phyloP scores from a whole-genome alignment of 306 rosid species.

The Trifolium pratense region DNA sequence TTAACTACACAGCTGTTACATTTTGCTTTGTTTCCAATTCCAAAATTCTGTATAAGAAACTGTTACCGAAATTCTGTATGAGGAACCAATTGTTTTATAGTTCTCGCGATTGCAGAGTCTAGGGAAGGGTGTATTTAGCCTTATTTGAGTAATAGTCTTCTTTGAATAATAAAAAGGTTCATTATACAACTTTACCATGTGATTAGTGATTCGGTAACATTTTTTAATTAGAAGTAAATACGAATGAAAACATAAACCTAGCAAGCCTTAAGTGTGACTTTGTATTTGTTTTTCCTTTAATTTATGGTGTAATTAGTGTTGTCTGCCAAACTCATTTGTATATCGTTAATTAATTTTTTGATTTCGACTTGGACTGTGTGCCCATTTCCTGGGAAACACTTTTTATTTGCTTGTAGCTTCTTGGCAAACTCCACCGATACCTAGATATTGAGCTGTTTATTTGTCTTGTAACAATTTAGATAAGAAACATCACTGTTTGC shows the following conservation, averaged over 20 bases:
- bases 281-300: not conserved
- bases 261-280: not conserved
- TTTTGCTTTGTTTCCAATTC: not conserved
- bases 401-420: not conserved
- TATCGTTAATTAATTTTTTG: not conserved
- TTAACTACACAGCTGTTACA: too few relatives aligned
- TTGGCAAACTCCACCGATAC: not conserved
- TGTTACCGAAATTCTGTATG: too few relatives aligned
- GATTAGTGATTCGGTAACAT: too few relatives aligned
- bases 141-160: too few relatives aligned
- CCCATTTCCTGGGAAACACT: constrained; percentile 2
- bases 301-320: not conserved
- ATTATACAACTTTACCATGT: not conserved
- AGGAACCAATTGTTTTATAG: not conserved
- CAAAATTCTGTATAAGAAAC: not conserved
- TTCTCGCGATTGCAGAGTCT: not conserved
- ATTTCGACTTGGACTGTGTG: not conserved
- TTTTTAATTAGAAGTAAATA: not conserved
- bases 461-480: constrained; percentile 14
- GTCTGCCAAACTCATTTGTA: not conserved
- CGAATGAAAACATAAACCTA: not conserved
- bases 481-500: constrained; percentile 2
- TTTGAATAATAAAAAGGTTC: not conserved
- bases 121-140: not conserved
- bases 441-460: constrained; percentile 20